These are phyloP conservation scores for Saccharata proteae DNA, from an alignment of 2,329 filamentous ascomycete genomes.

Conservation along the genomic window DNA sequence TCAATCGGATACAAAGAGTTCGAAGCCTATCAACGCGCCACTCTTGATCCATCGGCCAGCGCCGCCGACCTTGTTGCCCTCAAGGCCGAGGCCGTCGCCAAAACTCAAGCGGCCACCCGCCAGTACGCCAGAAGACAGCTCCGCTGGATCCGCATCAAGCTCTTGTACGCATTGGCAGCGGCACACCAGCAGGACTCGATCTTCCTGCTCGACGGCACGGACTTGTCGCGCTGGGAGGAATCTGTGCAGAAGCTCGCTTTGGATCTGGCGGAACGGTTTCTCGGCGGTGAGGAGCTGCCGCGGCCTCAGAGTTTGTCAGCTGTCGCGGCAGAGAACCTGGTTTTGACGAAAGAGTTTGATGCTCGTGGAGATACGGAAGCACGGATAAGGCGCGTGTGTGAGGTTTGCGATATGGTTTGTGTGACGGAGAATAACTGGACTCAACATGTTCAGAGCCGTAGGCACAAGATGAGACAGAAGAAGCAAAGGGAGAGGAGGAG, in stretches of 20 bases:
- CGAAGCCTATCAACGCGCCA: conserved; percentile 49
- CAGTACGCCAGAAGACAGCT: conserved; percentile 80
- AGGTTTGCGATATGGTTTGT: conserved; percentile 51
- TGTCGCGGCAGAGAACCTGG: conserved; percentile 42
- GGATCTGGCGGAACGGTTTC: conserved; percentile 49
- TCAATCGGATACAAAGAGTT: conserved; percentile 96
- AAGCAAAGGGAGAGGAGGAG: conserved; percentile 3
- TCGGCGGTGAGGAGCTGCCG: conserved; percentile 42
- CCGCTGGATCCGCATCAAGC: conserved; percentile 76
- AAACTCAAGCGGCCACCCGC: conserved; percentile 69
- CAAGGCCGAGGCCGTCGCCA: conserved; percentile 51
- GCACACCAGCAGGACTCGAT: conserved; percentile 44
- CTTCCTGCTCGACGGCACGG: conserved; percentile 71
- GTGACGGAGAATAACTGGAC: conserved; percentile 47
- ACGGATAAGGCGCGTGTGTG: conserved; percentile 50
- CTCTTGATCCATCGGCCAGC: conserved; percentile 7
- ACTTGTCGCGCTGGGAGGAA: conserved; percentile 48
- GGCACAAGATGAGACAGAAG: conserved; percentile 31
- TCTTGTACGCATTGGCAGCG: conserved; percentile 55
- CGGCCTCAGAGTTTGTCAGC: conserved; percentile 42
- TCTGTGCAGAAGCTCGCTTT: conserved; percentile 56
- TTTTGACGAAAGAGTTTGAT: conserved; percentile 42
- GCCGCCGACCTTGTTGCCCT: conserved; percentile 40
- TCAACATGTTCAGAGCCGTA: conserved; percentile 42
- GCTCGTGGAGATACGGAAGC: conserved; percentile 29